Base-by-base conservation (phyloP, 176 grass and related monocot genomes). In the Oryza coarctata region DNA sequence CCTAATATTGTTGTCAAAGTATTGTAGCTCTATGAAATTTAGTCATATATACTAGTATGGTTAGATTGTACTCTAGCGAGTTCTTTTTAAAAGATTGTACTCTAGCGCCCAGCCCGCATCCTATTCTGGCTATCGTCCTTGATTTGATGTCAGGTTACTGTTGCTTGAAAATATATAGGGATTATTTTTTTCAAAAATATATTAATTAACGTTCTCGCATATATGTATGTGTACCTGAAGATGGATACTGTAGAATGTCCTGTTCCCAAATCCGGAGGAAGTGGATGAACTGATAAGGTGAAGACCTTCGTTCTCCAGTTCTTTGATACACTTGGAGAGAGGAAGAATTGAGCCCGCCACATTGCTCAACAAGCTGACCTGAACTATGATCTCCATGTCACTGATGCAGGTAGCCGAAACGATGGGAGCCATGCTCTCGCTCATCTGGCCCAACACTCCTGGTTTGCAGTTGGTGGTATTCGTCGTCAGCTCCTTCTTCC, bases 361-460 rank as follows among this genome's bases (percentile, higher is more conserved):
- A 82, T 64, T 88, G 70, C 57, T 86, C 15, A 82, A 28, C 12
- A 86, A 50, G 83, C 90, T 90, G 66, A 97, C 78, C 55, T 94
- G 91, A 76, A 97, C 85, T 89, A 97, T 97, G 75, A 97, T 86
- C 64, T 97, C 94, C 35, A 40, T 88, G 68, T 88, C 74, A 20
- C 73, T 86, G 28, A 97, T 67, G 63, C 85, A 89, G 29, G 87
- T 90, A 14, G 85, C 90, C 40, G 90, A 91, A 41, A 94, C 90
- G 30, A 87, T 18, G 3, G 85, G 90, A 68, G 70, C 12, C 20
- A 76, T 64, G 66, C 25, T 45, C 74, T 81, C 64, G 0, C 1
- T 71, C 45, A 69, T 27, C 55, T 60, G 7, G 55, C n/a, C 58
- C 8, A 41, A 5, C 2, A 33, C 76, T 67, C 86, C 84, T 47